Percentiles rank a stretch among this genome's conserved stretches.
Evolutionary conservation across 768 basidiomycete genomes (phyloP).

Genomic region (Lenzites betulinus): DNA sequence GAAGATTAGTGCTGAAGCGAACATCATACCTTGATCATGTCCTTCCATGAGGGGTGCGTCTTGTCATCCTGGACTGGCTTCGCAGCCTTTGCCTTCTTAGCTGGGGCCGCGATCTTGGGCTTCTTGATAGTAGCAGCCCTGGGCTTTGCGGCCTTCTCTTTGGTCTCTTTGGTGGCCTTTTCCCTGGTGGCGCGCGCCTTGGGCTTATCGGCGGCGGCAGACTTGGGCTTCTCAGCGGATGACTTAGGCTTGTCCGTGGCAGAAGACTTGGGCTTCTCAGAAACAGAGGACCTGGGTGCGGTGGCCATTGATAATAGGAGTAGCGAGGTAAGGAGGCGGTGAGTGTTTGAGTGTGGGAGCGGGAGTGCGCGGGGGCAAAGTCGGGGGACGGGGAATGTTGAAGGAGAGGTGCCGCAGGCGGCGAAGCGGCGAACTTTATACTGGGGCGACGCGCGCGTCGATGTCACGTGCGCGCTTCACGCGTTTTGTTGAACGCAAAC

Average conservation of each 20-base stretch:
- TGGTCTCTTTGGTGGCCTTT: conserved; percentile 7
- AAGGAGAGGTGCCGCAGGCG: conserved; percentile 10
- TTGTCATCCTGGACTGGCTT: conserved; percentile 22
- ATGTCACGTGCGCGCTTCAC: conserved; percentile 31
- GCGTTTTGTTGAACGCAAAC: conserved; percentile 35
- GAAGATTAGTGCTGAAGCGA: not conserved
- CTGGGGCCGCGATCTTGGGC: conserved; percentile 14
- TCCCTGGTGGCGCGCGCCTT: conserved; percentile 17
- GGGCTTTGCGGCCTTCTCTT: conserved; percentile 17
- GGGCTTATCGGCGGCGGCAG: conserved; percentile 17
- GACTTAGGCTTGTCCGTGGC: conserved; percentile 18
- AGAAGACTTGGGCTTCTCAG: conserved; percentile 25
- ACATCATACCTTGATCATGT: conserved; percentile 38
- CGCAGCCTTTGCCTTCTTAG: conserved; percentile 18
- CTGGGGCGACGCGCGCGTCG: conserved; percentile 24
- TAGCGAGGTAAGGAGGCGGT: not conserved
- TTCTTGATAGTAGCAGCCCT: conserved; percentile 23
- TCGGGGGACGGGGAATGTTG: conserved; percentile 7
- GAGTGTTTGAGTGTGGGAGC: not conserved
- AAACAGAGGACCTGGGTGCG: conserved; percentile 20
- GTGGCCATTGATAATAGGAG: conserved; percentile 15
- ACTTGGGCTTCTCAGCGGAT: conserved; percentile 20
- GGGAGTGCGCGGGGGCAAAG: conserved; percentile 1
- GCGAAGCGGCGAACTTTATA: conserved; percentile 27
- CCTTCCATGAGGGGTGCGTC: conserved; percentile 40